phyloP scores from a whole-genome alignment of 257 asterid genomes.

The Nicotiana paniculata region DNA sequence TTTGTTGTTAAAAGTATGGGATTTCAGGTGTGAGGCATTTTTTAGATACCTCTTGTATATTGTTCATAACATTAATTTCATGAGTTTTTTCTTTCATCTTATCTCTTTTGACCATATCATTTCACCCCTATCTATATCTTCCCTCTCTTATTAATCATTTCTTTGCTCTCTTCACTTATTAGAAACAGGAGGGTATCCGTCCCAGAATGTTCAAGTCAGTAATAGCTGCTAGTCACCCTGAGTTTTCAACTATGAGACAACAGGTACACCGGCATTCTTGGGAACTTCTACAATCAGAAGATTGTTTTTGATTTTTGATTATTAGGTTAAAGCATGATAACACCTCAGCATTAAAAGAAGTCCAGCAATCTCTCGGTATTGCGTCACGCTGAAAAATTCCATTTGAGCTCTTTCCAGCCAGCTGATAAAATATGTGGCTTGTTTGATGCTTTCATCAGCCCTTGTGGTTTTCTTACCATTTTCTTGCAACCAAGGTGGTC shows the following conservation, averaged over 20 bases:
- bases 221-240: constrained; percentile 97
- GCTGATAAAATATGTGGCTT: background rate
- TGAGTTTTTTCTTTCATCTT: background rate
- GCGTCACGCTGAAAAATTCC: background rate
- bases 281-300: background rate
- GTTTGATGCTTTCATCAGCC: background rate
- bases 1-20: background rate
- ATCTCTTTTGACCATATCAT: background rate
- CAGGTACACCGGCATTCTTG: constrained; percentile 50
- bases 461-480: background rate
- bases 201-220: constrained; percentile 98
- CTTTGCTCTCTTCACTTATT: constrained; percentile 21
- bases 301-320: background rate
- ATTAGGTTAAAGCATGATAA: background rate
- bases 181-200: constrained; percentile 94
- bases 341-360: background rate
- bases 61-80: background rate
- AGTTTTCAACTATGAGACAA: constrained; percentile 95
- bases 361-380: background rate
- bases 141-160: background rate
- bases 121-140: background rate
- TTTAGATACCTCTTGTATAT: background rate
- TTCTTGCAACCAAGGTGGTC: background rate
- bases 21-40: background rate
- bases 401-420: background rate